A percentile compares a stretch with the other conserved stretches of the same genome.
These are phyloP conservation scores for Lojkania enalia DNA, from an alignment of 2,329 filamentous ascomycete genomes.

Conservation along the genomic window DNA sequence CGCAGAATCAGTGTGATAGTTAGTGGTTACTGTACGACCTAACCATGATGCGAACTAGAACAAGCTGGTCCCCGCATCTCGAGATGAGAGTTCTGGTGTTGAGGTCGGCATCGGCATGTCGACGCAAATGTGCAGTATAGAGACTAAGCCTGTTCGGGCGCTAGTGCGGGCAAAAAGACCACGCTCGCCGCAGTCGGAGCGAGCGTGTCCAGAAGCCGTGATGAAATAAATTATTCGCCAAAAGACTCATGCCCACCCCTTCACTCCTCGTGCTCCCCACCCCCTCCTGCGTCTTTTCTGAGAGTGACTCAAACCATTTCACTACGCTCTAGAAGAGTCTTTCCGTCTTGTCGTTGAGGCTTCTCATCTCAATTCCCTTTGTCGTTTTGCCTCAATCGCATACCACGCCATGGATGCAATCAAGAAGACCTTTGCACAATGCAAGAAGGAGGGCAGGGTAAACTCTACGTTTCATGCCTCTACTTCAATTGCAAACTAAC, in stretches of 20 bases:
- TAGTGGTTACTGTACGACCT: too few relatives aligned
- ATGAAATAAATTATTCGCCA: background rate
- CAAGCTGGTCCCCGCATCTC: too few relatives aligned
- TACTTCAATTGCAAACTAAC: background rate
- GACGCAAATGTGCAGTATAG: background rate
- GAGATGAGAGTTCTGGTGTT: slow-evolving; percentile 4
- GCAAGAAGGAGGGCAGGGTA: slow-evolving; percentile 55
- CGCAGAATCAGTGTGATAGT: too few relatives aligned
- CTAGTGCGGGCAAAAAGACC: background rate
- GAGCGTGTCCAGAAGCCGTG: background rate
- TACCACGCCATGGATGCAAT: slow-evolving; percentile 51
- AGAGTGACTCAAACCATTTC: background rate
- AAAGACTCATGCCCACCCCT: background rate
- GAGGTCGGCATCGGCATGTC: background rate
- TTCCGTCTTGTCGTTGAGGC: background rate
- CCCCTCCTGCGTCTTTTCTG: background rate
- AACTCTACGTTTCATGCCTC: slow-evolving; percentile 3
- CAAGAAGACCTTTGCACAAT: slow-evolving; percentile 54
- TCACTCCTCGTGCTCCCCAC: background rate
- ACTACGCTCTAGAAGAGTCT: background rate
- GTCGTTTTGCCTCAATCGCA: background rate
- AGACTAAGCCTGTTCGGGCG: background rate
- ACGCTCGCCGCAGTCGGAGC: background rate
- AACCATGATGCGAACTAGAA: too few relatives aligned
- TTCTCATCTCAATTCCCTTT: background rate